Evolutionary conservation across 1,284 basidiomycete species (phyloP).

Genomic region (Trichosporon ovoides): DNA sequence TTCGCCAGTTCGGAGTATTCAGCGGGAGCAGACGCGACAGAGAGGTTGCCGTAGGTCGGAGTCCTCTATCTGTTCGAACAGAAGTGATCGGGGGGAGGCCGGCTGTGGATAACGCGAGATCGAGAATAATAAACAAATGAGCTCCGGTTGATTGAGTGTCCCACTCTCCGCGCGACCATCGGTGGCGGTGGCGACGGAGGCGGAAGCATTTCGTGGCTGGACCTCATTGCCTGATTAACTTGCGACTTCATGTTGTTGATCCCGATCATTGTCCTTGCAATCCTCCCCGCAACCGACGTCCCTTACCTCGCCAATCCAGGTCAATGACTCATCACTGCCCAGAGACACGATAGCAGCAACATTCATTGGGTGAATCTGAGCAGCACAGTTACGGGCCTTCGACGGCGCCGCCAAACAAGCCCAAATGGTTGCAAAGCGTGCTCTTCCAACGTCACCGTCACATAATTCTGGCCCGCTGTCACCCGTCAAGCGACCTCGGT

Average conservation of each 20-base stretch:
- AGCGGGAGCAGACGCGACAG: neutral
- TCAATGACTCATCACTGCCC: neutral
- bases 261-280: neutral
- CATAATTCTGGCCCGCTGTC: neutral
- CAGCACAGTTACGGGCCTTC: neutral
- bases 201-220: neutral
- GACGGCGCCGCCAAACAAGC: neutral
- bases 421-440: neutral
- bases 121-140: slow-evolving; percentile 5
- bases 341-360: neutral
- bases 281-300: neutral
- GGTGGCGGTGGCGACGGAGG: neutral
- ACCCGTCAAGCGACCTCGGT: neutral
- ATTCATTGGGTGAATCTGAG: neutral
- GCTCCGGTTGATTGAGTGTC: slow-evolving; percentile 1
- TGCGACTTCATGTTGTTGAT: neutral
- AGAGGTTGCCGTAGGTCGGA: neutral
- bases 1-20: neutral
- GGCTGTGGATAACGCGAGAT: slow-evolving; percentile 1
- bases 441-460: neutral
- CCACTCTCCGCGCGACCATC: neutral
- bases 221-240: neutral
- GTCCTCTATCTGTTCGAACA: neutral
- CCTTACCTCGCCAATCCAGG: neutral
- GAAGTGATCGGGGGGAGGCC: neutral